Percentiles rank a stretch among this genome's conserved stretches.
phyloP scores from a whole-genome alignment of 352 stramenopile genomes.

The Phytophthora foliorum region DNA sequence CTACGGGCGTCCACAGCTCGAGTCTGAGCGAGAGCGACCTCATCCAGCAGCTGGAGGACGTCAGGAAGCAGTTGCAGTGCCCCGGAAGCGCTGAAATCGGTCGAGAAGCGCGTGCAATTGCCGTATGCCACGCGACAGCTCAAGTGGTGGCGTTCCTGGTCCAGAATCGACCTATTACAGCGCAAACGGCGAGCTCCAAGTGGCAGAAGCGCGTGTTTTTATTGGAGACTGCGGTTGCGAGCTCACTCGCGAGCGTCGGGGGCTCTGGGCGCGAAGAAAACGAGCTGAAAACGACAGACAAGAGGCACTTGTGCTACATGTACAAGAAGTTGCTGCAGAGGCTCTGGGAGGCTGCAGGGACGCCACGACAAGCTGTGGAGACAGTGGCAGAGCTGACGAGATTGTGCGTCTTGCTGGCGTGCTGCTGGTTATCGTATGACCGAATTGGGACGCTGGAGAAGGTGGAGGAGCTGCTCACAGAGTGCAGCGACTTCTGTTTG shows the following conservation, averaged over 20 bases:
- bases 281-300: conserved; percentile 16
- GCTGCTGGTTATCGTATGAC: conserved; percentile 50
- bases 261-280: conserved; percentile 1
- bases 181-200: conserved; percentile 17
- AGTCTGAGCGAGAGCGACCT: conserved; percentile 31
- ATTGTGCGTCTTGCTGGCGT: conserved; percentile 37
- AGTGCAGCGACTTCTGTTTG: conserved; percentile 27
- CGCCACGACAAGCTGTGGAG: conserved; percentile 4
- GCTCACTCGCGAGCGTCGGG: conserved; percentile 6
- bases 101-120: conserved; percentile 16
- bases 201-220: conserved; percentile 38
- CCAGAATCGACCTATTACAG: conserved; percentile 19
- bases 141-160: conserved; percentile 36
- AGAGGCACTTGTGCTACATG: conserved; percentile 27
- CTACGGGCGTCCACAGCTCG: conserved; percentile 13
- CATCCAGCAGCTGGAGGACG: conserved; percentile 13
- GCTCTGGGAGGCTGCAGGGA: conserved; percentile 1
- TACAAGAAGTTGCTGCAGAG: conserved; percentile 31
- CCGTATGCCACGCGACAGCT: conserved; percentile 32
- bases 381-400: conserved; percentile 23
- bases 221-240: conserved; percentile 34
- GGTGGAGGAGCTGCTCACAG: conserved; percentile 35
- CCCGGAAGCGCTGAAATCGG: conserved; percentile 2
- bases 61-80: conserved; percentile 25
- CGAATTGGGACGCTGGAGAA: conserved; percentile 21